Evolutionary conservation across 2,329 filamentous ascomycete genomes (phyloP).

Genomic region (Bisporella sp.): DNA sequence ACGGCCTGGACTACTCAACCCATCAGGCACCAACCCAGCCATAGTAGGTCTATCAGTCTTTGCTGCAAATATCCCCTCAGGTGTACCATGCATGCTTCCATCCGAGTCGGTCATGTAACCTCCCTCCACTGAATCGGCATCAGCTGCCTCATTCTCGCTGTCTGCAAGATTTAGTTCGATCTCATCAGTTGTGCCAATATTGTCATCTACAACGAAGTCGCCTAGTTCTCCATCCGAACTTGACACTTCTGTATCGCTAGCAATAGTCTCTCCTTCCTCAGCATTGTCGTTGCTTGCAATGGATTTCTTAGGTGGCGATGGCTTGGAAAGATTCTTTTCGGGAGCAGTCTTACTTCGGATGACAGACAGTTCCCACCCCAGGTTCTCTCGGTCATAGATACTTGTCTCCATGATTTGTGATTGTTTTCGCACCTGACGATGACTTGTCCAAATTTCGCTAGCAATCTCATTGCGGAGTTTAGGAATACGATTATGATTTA

Average conservation of each 20-base stretch:
- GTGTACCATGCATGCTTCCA: no score
- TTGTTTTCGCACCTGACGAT: constrained; percentile 44
- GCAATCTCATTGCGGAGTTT: constrained; percentile 48
- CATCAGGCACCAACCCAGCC: no score
- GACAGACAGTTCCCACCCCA: constrained; percentile 42
- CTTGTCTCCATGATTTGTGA: constrained; percentile 56
- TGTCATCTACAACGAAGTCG: constrained; percentile 40
- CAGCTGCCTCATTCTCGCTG: constrained; percentile 13
- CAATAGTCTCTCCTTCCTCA: constrained; percentile 20
- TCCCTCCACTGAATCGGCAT: constrained; percentile 5
- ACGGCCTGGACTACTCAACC: no score
- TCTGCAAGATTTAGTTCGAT: constrained; percentile 20
- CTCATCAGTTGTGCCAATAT: constrained; percentile 5
- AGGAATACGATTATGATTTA: constrained; percentile 43
- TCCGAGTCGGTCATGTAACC: no score
- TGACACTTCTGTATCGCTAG: constrained; percentile 12
- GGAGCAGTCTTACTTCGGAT: constrained; percentile 37
- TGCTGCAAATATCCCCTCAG: no score
- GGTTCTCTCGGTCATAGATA: constrained; percentile 52
- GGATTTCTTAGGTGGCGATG: constrained; percentile 8
- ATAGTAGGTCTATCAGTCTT: no score
- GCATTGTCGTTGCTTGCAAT: constrained; percentile 1
- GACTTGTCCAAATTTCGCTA: constrained; percentile 43
- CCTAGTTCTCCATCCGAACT: constrained; percentile 38
- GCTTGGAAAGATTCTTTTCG: constrained; percentile 18